These are phyloP conservation scores for Saccharomyces jurei DNA, from an alignment of 805 yeast genomes.

Conservation along the genomic window DNA sequence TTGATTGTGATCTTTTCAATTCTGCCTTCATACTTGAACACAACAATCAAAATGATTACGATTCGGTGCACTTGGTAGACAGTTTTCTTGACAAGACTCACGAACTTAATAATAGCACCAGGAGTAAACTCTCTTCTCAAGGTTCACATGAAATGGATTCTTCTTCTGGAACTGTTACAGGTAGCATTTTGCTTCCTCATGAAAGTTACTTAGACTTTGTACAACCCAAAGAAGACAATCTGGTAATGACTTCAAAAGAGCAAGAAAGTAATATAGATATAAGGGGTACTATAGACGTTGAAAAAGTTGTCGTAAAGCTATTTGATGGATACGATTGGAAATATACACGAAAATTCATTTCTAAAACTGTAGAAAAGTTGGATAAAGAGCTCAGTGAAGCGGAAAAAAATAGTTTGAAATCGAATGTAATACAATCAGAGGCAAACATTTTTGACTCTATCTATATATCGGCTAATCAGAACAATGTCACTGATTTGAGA, in stretches of 20 bases:
- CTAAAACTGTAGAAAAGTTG: constrained; percentile 54
- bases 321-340: constrained; percentile 94
- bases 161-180: background rate
- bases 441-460: constrained; percentile 58
- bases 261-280: background rate
- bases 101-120: background rate
- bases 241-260: background rate
- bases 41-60: constrained; percentile 14
- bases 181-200: background rate
- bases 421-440: constrained; percentile 6
- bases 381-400: constrained; percentile 34
- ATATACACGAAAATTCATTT: constrained; percentile 59
- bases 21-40: constrained; percentile 6
- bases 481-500: constrained; percentile 40
- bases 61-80: constrained; percentile 11
- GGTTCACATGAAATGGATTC: background rate
- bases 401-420: constrained; percentile 1
- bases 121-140: background rate
- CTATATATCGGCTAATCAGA: constrained; percentile 50
- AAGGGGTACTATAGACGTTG: constrained; percentile 19
- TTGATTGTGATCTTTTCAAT: constrained; percentile 28
- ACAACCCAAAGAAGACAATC: background rate
- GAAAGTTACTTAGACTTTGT: constrained; percentile 14
- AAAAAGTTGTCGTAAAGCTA: constrained; percentile 40
- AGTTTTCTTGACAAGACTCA: constrained; percentile 10